phyloP scores from a whole-genome alignment of 306 rosid genomes.

The Comarum palustre region DNA sequence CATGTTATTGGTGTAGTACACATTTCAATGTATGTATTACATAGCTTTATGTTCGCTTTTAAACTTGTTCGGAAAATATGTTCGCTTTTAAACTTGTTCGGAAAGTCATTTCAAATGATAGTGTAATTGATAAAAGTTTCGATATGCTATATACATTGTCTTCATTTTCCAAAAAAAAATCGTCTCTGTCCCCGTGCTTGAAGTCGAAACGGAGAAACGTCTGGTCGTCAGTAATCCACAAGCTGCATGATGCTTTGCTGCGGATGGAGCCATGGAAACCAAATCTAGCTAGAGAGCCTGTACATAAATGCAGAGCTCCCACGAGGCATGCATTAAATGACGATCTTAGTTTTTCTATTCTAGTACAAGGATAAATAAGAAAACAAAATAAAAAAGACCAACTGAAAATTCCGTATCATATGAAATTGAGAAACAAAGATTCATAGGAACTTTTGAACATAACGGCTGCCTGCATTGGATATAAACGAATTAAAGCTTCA shows the following conservation, averaged over 20 bases:
- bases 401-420: neutral
- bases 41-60: too few relatives aligned
- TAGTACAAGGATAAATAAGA: neutral
- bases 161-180: too few relatives aligned
- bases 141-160: too few relatives aligned
- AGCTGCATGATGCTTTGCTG: neutral
- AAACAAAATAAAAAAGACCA: neutral
- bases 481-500: constrained; percentile 38
- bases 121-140: too few relatives aligned
- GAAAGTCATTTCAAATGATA: too few relatives aligned
- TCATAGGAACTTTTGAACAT: constrained; percentile 32
- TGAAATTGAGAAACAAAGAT: constrained; percentile 24
- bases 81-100: too few relatives aligned
- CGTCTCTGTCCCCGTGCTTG: too few relatives aligned
- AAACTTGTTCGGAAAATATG: too few relatives aligned
- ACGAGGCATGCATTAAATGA: constrained; percentile 18
- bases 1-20: too few relatives aligned
- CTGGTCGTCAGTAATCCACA: neutral
- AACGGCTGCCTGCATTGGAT: constrained; percentile 24
- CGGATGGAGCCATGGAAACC: constrained; percentile 16
- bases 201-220: too few relatives aligned
- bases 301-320: constrained; percentile 21
- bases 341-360: neutral
- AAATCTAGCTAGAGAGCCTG: constrained; percentile 23
- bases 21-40: too few relatives aligned